These are phyloP conservation scores for Leccinum idahoense DNA, from an alignment of 1,284 basidiomycete species.

Conservation along the genomic window DNA sequence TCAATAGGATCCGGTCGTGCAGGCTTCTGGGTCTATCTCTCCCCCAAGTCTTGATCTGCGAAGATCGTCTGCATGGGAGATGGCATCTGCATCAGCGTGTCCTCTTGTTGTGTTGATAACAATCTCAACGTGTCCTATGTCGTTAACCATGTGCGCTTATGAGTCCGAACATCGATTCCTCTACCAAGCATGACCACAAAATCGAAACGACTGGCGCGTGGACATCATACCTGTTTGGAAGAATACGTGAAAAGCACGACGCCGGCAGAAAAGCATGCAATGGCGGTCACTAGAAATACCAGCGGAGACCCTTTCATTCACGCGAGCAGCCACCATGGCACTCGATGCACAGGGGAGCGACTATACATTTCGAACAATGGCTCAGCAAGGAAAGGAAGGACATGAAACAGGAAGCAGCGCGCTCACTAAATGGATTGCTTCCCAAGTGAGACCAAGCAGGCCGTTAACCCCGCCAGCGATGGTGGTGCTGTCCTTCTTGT, in stretches of 20 bases:
- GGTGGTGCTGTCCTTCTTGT: slow-evolving; percentile 15
- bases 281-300: slow-evolving; percentile 52
- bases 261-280: slow-evolving; percentile 52
- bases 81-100: too few species aligned
- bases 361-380: slow-evolving; percentile 22
- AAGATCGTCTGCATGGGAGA: too few species aligned
- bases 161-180: too few species aligned
- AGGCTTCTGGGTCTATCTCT: too few species aligned
- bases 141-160: too few species aligned
- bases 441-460: slow-evolving; percentile 50
- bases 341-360: slow-evolving; percentile 49
- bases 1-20: too few species aligned
- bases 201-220: too few species aligned
- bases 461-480: slow-evolving; percentile 58
- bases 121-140: too few species aligned
- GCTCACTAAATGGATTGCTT: slow-evolving; percentile 55
- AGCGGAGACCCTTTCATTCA: slow-evolving; percentile 56
- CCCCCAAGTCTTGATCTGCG: too few species aligned
- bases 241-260: slow-evolving; percentile 50
- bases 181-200: too few species aligned
- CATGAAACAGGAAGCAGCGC: background rate
- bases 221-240: slow-evolving; percentile 36
- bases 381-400: background rate
- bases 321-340: slow-evolving; percentile 45
- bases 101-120: too few species aligned